phyloP scores from a whole-genome alignment of 2,329 filamentous ascomycete species.

The Aulographum hederae region DNA sequence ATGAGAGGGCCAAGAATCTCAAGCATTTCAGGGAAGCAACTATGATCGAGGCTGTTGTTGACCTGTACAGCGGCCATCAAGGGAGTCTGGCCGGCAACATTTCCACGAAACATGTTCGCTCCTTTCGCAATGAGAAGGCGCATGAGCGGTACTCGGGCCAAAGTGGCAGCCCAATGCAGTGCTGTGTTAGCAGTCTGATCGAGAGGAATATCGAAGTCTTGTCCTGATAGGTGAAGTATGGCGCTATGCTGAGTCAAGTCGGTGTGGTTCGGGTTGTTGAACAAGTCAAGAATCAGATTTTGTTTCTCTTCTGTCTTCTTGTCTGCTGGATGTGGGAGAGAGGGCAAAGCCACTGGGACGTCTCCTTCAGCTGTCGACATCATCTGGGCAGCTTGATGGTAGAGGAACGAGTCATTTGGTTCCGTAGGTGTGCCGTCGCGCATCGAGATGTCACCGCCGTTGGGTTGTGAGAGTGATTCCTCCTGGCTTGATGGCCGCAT shows the following conservation, averaged over 20 bases:
- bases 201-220: slow-evolving; percentile 82
- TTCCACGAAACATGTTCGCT: slow-evolving; percentile 74
- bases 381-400: slow-evolving; percentile 25
- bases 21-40: slow-evolving; percentile 75
- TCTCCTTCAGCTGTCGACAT: slow-evolving; percentile 26
- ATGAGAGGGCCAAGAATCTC: slow-evolving; percentile 82
- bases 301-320: slow-evolving; percentile 64
- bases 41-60: slow-evolving; percentile 84
- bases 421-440: slow-evolving; percentile 55
- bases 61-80: slow-evolving; percentile 84
- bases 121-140: slow-evolving; percentile 67
- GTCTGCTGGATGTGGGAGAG: slow-evolving; percentile 38
- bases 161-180: slow-evolving; percentile 87
- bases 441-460: slow-evolving; percentile 37
- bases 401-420: slow-evolving; percentile 62
- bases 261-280: slow-evolving; percentile 50
- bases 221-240: slow-evolving; percentile 53
- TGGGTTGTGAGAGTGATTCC: slow-evolving; percentile 19
- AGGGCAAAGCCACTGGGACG: slow-evolving; percentile 41
- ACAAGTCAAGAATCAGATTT: slow-evolving; percentile 63
- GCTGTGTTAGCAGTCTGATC: slow-evolving; percentile 80
- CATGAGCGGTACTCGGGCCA: slow-evolving; percentile 69
- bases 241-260: slow-evolving; percentile 62
- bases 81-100: slow-evolving; percentile 77
- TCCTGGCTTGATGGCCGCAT: slow-evolving; percentile 28